These are phyloP conservation scores for Diaporthe citri DNA, from an alignment of 2,329 filamentous ascomycete species.

Conservation along the genomic window DNA sequence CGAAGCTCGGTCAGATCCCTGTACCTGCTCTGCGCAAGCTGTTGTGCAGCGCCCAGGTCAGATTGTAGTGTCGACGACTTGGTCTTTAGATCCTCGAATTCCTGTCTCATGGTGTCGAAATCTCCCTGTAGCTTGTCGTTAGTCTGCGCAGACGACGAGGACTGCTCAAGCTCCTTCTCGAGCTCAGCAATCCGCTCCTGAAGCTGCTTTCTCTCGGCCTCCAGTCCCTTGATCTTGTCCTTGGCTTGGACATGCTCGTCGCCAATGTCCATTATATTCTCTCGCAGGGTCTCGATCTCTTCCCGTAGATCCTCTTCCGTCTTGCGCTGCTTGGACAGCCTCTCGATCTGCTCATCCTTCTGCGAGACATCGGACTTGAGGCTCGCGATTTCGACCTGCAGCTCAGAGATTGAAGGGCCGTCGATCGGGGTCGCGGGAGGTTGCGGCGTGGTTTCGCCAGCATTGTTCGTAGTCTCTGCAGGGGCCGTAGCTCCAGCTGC, in stretches of 20 bases:
- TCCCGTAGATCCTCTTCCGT: constrained; percentile 85
- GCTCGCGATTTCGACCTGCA: constrained; percentile 63
- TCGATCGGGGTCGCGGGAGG: constrained; percentile 48
- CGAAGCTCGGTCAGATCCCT: constrained; percentile 87
- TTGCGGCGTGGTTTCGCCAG: constrained; percentile 53
- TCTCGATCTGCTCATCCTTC: constrained; percentile 80
- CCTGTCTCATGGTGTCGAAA: constrained; percentile 65
- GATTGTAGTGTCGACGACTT: constrained; percentile 80
- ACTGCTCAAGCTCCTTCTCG: constrained; percentile 74
- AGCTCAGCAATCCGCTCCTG: constrained; percentile 74
- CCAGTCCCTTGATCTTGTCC: constrained; percentile 78
- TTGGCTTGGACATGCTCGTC: constrained; percentile 88
- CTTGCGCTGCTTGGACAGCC: constrained; percentile 76
- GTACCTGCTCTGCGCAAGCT: constrained; percentile 87
- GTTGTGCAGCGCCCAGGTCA: constrained; percentile 86
- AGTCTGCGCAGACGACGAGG: constrained; percentile 53
- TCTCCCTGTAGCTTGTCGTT: constrained; percentile 71
- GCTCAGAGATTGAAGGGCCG: constrained; percentile 49
- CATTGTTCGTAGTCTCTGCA: constrained; percentile 52
- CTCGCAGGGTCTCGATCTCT: constrained; percentile 86
- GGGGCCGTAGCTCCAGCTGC: constrained; percentile 57
- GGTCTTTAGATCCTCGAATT: constrained; percentile 76
- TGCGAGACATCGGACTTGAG: constrained; percentile 67
- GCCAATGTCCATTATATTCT: constrained; percentile 83
- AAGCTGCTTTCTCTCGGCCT: constrained; percentile 76